Conservation (phyloP, 805 yeast species). For the Teunomyces cretensis region DNA sequence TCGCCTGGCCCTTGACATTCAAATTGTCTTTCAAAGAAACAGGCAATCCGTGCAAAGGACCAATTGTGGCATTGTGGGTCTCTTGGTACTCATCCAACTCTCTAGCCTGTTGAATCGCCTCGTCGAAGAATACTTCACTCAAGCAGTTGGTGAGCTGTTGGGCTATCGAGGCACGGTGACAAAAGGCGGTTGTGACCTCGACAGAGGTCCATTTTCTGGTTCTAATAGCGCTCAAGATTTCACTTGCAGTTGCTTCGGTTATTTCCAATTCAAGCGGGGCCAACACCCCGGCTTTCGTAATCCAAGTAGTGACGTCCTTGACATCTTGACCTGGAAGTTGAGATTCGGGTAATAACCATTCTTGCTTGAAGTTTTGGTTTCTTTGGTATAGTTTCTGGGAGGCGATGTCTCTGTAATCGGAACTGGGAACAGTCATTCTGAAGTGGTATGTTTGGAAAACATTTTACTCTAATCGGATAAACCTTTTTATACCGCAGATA, state of each 20-base stretch:
- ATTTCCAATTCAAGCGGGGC: constrained; percentile 37
- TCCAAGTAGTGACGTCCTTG: constrained; percentile 41
- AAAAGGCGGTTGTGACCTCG: constrained; percentile 53
- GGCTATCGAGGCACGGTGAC: constrained; percentile 57
- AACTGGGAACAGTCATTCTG: constrained; percentile 3
- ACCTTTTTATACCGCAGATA: neutral
- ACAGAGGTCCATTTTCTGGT: constrained; percentile 33
- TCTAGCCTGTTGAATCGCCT: constrained; percentile 22
- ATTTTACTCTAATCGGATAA: neutral
- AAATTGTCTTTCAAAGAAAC: constrained; percentile 43
- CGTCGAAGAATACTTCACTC: constrained; percentile 35
- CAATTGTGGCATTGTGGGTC: constrained; percentile 15
- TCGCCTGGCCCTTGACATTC: constrained; percentile 47
- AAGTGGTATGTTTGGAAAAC: neutral
- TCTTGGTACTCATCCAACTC: constrained; percentile 23
- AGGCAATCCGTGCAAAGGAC: constrained; percentile 33
- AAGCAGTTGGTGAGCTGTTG: constrained; percentile 51
- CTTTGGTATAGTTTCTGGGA: constrained; percentile 40
- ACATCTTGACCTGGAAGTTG: constrained; percentile 27
- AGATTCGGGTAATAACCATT: constrained; percentile 43
- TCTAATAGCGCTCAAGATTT: constrained; percentile 28
- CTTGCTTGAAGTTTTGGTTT: constrained; percentile 40
- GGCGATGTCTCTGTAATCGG: constrained; percentile 38
- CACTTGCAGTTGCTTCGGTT: constrained; percentile 31
- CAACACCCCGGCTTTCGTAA: constrained; percentile 34